These are phyloP conservation scores for Debaryomyces sp. DNA, from an alignment of 1,139 yeast species.

Conservation along the genomic window DNA sequence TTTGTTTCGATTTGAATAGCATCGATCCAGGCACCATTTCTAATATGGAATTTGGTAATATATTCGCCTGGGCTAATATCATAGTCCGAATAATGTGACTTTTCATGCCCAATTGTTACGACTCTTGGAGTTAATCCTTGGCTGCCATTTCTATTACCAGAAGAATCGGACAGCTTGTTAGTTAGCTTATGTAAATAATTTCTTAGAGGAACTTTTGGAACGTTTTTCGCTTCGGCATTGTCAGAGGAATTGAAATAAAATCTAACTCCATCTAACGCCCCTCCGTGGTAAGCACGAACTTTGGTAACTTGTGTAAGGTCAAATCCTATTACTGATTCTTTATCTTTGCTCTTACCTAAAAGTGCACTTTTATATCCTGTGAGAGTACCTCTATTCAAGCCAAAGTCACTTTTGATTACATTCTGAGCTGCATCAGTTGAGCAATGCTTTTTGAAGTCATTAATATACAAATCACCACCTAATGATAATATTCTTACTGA, in stretches of 20 bases:
- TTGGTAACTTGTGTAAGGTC: conserved; percentile 37
- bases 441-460: conserved; percentile 31
- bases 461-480: conserved; percentile 40
- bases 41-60: conserved; percentile 59
- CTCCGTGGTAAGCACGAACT: conserved; percentile 68
- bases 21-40: conserved; percentile 90
- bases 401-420: conserved; percentile 44
- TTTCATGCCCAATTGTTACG: conserved; percentile 64
- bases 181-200: conserved; percentile 42
- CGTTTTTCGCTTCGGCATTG: conserved; percentile 8
- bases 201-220: conserved; percentile 52
- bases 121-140: conserved; percentile 13
- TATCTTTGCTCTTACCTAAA: conserved; percentile 37
- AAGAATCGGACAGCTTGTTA: conserved; percentile 14
- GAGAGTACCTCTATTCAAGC: conserved; percentile 36
- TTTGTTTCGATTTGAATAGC: conserved; percentile 69
- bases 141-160: not conserved
- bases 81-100: conserved; percentile 59
- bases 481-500: conserved; percentile 51
- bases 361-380: conserved; percentile 49
- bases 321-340: conserved; percentile 31
- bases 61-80: conserved; percentile 57
- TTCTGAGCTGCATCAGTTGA: conserved; percentile 15
- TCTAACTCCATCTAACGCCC: conserved; percentile 75
- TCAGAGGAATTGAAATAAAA: conserved; percentile 20